Evolutionary conservation across 2,329 filamentous ascomycete species (phyloP), one percentile per base, ranked within the genome.

Genomic region (Acephala macrosclerotiorum): DNA sequence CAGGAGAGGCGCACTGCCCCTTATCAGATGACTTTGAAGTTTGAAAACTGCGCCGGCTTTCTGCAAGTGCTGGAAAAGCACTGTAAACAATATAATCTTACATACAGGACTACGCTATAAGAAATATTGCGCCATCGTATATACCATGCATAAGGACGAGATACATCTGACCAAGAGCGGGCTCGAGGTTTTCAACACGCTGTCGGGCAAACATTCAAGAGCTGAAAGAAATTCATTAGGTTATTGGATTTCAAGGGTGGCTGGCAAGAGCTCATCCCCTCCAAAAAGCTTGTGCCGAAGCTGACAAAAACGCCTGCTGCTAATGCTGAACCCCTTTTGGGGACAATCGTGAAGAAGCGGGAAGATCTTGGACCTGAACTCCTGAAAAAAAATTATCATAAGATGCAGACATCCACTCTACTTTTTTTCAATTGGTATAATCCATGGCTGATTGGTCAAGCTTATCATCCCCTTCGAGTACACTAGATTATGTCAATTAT

Each of bases 391-490:
- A 29, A n/a, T n/a, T n/a, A n/a, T 18, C 22, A 53, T 12, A 53
- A 25, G 29, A 53, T 53, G 49, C 22, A 53, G 5, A 26, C 22
- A 2, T 14, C 49, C 25, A 9, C 26, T 29, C 20, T 16, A 22
- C 25, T 14, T 22, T 36, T 33, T 22, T 29, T 57, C 64, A 73
- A 64, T 66, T 70, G 42, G 55, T 72, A 36, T 74, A 75, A 58
- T 76, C 73, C 25, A 74, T 68, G 16, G 69, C 64, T 35, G 74
- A 74, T 61, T 74, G 72, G 63, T 76, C 75, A 33, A 76, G 69
- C 51, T 71, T 76, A 42, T 76, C 75, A 53, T 76, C 74, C 5
- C 74, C 71, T 63, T 77, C 73, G 3, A 77, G 68, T 45, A 77
- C 74, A 64, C 75, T 77, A 55, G 5, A 20, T 22, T 25, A 35